These are phyloP conservation scores for Diddensiella santjacobensis DNA, from an alignment of 805 yeast genomes.

Conservation along the genomic window DNA sequence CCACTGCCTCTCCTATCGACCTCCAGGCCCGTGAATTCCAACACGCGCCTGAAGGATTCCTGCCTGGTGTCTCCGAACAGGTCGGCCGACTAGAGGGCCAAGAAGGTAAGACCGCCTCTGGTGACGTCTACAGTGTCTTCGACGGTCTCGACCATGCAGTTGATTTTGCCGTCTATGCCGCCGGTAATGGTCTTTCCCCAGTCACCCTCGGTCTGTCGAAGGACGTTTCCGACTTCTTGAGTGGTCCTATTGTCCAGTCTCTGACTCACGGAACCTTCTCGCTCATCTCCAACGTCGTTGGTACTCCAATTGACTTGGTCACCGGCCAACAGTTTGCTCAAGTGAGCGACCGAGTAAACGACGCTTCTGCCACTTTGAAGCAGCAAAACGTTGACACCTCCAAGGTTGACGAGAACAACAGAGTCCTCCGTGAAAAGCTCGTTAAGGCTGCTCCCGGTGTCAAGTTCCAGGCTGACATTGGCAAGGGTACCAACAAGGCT, in stretches of 20 bases:
- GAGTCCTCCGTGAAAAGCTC: background rate
- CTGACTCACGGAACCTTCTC: slow-evolving; percentile 18
- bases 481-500: background rate
- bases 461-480: background rate
- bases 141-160: slow-evolving; percentile 14
- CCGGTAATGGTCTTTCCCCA: slow-evolving; percentile 12
- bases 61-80: slow-evolving; percentile 7
- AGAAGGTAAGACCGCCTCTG: slow-evolving; percentile 13
- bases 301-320: slow-evolving; percentile 9
- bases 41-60: slow-evolving; percentile 14
- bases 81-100: slow-evolving; percentile 1
- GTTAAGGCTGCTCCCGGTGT: background rate
- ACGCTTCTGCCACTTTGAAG: slow-evolving; percentile 7
- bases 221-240: slow-evolving; percentile 10
- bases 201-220: slow-evolving; percentile 13
- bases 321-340: slow-evolving; percentile 7
- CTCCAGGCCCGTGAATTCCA: slow-evolving; percentile 7
- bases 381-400: slow-evolving; percentile 5
- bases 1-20: slow-evolving; percentile 1
- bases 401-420: slow-evolving; percentile 6
- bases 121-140: slow-evolving; percentile 11
- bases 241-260: slow-evolving; percentile 17
- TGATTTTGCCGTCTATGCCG: slow-evolving; percentile 11
- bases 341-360: slow-evolving; percentile 7
- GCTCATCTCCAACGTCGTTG: slow-evolving; percentile 11